These are phyloP conservation scores for Scedosporium dehoogii DNA, from an alignment of 2,329 filamentous ascomycete species.

Conservation along the genomic window DNA sequence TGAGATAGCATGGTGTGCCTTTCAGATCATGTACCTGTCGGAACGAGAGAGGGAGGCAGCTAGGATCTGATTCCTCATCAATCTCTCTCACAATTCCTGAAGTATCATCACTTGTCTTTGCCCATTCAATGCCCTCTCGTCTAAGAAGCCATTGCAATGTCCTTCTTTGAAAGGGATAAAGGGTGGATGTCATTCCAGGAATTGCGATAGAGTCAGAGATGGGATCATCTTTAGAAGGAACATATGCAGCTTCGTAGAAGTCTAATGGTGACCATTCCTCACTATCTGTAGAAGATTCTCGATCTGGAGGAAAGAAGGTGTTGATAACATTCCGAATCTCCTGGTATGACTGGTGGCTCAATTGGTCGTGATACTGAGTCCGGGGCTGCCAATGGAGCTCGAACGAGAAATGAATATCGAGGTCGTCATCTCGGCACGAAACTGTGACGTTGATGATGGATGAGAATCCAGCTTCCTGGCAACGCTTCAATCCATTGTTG, in stretches of 20 bases:
- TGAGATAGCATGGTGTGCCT: constrained; percentile 40
- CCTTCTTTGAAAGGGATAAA: constrained; percentile 66
- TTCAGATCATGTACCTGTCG: constrained; percentile 21
- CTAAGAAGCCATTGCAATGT: constrained; percentile 60
- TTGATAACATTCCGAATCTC: constrained; percentile 26
- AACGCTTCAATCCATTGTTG: not conserved
- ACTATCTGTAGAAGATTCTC: constrained; percentile 13
- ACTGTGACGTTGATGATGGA: not conserved
- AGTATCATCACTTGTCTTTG: constrained; percentile 9
- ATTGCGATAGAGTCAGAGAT: constrained; percentile 28
- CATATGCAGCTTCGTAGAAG: constrained; percentile 62
- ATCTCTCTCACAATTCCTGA: constrained; percentile 12
- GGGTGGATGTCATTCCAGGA: constrained; percentile 32
- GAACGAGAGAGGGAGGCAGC: constrained; percentile 16
- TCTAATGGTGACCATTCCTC: constrained; percentile 34
- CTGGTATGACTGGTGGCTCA: constrained; percentile 15
- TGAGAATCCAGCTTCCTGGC: not conserved
- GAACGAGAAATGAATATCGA: constrained; percentile 22
- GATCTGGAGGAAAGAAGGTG: constrained; percentile 21
- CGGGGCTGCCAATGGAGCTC: constrained; percentile 34
- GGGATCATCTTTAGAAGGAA: constrained; percentile 38
- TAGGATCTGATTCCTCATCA: not conserved
- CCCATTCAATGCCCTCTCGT: constrained; percentile 52
- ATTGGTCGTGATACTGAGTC: constrained; percentile 16
- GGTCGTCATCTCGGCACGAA: constrained; percentile 11